phyloP scores from a whole-genome alignment of 768 basidiomycete genomes.

The Phanerochaete carnosa region DNA sequence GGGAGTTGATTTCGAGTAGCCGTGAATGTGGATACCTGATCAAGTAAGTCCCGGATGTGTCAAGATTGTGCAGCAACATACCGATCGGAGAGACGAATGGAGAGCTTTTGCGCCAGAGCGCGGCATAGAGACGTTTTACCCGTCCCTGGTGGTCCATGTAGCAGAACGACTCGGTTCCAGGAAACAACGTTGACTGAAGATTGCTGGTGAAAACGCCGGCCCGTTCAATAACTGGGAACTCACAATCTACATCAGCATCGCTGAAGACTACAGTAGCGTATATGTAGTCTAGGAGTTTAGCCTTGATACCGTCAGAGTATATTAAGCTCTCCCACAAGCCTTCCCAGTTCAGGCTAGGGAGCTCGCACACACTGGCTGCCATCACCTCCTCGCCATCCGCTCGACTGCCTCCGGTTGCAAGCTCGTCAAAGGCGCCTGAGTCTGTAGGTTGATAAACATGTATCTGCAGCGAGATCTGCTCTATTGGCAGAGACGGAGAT shows the following conservation, averaged over 20 bases:
- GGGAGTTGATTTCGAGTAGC: constrained; percentile 95
- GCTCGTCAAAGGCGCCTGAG: constrained; percentile 68
- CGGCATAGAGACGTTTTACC: constrained; percentile 96
- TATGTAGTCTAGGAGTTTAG: constrained; percentile 88
- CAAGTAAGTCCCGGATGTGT: not conserved
- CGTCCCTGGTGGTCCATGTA: constrained; percentile 97
- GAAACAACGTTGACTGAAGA: constrained; percentile 81
- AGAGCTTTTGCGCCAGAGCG: constrained; percentile 92
- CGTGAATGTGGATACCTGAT: constrained; percentile 81
- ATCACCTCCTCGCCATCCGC: constrained; percentile 72
- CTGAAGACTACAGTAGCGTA: constrained; percentile 92
- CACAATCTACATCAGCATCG: constrained; percentile 83
- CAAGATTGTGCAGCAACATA: constrained; percentile 25
- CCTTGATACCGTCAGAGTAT: constrained; percentile 81
- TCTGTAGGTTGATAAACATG: constrained; percentile 87
- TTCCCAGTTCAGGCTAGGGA: constrained; percentile 82
- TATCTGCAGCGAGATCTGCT: constrained; percentile 66
- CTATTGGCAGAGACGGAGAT: constrained; percentile 43
- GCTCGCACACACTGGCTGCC: constrained; percentile 86
- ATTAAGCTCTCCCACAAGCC: constrained; percentile 93
- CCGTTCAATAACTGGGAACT: constrained; percentile 32
- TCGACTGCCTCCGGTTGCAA: constrained; percentile 46
- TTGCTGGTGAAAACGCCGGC: not conserved
- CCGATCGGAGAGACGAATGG: constrained; percentile 86
- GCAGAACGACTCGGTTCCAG: constrained; percentile 92